These are phyloP conservation scores for Gaeumannomyces tritici DNA, from an alignment of 2,329 filamentous ascomycete genomes.

Conservation along the genomic window DNA sequence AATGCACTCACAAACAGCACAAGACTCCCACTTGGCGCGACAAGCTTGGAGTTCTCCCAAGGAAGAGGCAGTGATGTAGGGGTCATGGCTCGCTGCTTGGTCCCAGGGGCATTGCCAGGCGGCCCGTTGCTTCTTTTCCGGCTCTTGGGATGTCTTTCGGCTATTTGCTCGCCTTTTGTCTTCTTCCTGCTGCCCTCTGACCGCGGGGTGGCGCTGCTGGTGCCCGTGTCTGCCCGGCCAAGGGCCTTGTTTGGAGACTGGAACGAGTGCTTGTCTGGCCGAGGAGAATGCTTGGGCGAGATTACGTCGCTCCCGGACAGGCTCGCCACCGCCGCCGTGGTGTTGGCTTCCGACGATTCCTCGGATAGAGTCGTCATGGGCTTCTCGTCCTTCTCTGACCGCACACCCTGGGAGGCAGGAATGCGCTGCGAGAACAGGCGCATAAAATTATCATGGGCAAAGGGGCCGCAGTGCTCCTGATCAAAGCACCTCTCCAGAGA, in stretches of 20 bases:
- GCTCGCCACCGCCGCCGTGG: constrained; percentile 6
- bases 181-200: constrained; percentile 21
- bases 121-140: constrained; percentile 21
- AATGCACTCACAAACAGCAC: constrained; percentile 23
- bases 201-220: constrained; percentile 8
- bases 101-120: constrained; percentile 23
- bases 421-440: constrained; percentile 46
- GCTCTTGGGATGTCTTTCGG: constrained; percentile 24
- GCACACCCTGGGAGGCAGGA: constrained; percentile 18
- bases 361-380: constrained; percentile 17
- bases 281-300: not conserved
- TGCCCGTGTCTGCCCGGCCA: not conserved
- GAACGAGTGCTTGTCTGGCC: not conserved
- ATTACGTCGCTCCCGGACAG: constrained; percentile 3
- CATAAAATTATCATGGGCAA: constrained; percentile 54
- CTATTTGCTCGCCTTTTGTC: constrained; percentile 23
- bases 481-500: constrained; percentile 51
- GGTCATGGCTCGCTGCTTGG: constrained; percentile 17
- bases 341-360: constrained; percentile 15
- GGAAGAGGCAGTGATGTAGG: constrained; percentile 13
- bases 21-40: constrained; percentile 17
- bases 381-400: constrained; percentile 19
- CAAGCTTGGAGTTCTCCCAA: constrained; percentile 19
- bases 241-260: not conserved
- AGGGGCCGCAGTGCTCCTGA: constrained; percentile 49